Evolutionary conservation across 768 basidiomycete genomes (phyloP).

Genomic region (Calocybe indica): DNA sequence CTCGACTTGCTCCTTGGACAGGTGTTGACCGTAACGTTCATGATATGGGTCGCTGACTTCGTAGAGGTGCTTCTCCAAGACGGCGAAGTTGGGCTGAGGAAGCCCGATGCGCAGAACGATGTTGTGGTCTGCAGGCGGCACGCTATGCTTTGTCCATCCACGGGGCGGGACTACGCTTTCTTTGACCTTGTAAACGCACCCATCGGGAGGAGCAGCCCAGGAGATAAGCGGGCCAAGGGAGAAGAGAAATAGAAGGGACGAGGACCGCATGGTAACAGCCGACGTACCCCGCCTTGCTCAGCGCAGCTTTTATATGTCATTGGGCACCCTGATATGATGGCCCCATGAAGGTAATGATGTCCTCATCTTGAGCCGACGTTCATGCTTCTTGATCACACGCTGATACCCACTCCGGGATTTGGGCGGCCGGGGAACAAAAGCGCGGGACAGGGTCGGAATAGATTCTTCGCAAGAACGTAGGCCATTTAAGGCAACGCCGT

Average conservation of each 20-base stretch:
- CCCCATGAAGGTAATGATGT: too few species aligned
- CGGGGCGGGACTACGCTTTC: neutral
- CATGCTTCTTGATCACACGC: too few species aligned
- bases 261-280: neutral
- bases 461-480: too few species aligned
- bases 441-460: too few species aligned
- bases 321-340: too few species aligned
- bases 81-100: neutral
- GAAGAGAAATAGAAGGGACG: neutral
- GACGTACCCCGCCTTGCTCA: neutral
- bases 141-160: neutral
- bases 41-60: slow-evolving; percentile 1
- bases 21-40: slow-evolving; percentile 31
- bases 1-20: slow-evolving; percentile 65
- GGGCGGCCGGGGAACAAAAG: too few species aligned
- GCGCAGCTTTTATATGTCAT: too few species aligned
- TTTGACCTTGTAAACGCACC: neutral
- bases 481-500: too few species aligned
- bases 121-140: neutral
- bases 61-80: slow-evolving; percentile 1
- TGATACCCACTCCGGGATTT: too few species aligned
- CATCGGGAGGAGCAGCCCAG: neutral
- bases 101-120: neutral
- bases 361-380: too few species aligned
- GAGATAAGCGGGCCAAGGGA: neutral